phyloP scores from a whole-genome alignment of 257 asterid genomes.

The Nicotiana tomentosiformis region DNA sequence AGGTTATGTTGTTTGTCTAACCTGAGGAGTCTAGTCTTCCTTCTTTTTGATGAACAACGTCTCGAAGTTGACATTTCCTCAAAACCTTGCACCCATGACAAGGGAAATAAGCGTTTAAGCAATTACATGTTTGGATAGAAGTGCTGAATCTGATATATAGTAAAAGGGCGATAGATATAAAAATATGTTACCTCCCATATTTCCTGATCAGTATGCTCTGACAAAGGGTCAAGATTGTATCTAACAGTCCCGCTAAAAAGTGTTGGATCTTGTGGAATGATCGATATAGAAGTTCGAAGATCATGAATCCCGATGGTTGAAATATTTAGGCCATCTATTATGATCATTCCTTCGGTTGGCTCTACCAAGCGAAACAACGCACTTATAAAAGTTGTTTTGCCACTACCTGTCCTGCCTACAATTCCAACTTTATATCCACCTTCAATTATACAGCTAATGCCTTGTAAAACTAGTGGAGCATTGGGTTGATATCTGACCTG shows the following conservation, averaged over 20 bases:
- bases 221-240: constrained; percentile 28
- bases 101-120: not conserved
- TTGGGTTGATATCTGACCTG: constrained; percentile 26
- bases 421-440: constrained; percentile 33
- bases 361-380: constrained; percentile 31
- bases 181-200: constrained; percentile 27
- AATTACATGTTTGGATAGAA: not conserved
- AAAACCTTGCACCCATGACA: constrained; percentile 14
- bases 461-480: constrained; percentile 28
- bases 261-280: constrained; percentile 35
- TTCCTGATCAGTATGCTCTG: constrained; percentile 23
- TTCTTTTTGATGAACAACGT: constrained; percentile 22
- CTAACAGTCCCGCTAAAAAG: constrained; percentile 26
- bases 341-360: constrained; percentile 25
- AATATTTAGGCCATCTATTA: constrained; percentile 20
- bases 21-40: constrained; percentile 28
- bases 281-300: constrained; percentile 18
- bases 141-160: not conserved
- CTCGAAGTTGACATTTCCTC: constrained; percentile 29
- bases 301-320: constrained; percentile 24
- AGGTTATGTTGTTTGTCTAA: not conserved
- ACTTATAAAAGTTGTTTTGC: constrained; percentile 31
- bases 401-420: constrained; percentile 39
- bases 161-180: too few relatives aligned
- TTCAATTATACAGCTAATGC: constrained; percentile 22